Conservation (phyloP, 345 rosid species). For the Syzygium jambos region DNA sequence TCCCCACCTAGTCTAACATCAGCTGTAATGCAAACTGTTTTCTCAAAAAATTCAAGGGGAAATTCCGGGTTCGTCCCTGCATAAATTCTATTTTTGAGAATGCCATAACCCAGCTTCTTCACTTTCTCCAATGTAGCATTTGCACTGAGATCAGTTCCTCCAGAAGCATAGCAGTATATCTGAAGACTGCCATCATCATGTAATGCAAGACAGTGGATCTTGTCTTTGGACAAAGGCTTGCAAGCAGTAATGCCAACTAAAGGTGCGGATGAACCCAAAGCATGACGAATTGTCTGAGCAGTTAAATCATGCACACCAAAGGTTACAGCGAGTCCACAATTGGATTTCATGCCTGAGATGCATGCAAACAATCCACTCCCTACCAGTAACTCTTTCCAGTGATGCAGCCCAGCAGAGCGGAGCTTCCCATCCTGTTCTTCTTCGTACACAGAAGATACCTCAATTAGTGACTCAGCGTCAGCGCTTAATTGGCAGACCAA, state of each 20-base stretch:
- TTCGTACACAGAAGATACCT: conserved; percentile 65
- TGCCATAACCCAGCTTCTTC: conserved; percentile 76
- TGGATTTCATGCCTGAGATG: conserved; percentile 69
- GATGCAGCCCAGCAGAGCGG: conserved; percentile 74
- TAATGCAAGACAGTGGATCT: conserved; percentile 84
- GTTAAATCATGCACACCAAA: conserved; percentile 45
- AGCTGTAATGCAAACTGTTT: conserved; percentile 79
- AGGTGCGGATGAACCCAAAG: conserved; percentile 66
- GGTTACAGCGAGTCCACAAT: conserved; percentile 66
- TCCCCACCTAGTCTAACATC: conserved; percentile 92
- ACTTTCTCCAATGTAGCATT: conserved; percentile 74
- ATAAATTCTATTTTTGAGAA: conserved; percentile 75
- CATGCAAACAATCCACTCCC: conserved; percentile 78
- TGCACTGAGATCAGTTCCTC: conserved; percentile 52
- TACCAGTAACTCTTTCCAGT: conserved; percentile 77
- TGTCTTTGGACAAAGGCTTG: conserved; percentile 91
- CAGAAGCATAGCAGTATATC: conserved; percentile 64
- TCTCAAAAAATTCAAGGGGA: conserved; percentile 97
- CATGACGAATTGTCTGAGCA: conserved; percentile 83
- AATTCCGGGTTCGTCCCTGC: conserved; percentile 82
- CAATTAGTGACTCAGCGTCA: conserved; percentile 55
- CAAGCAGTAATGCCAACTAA: conserved; percentile 90
- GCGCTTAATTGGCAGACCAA: conserved; percentile 66
- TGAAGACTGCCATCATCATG: conserved; percentile 99
- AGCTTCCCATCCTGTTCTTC: conserved; percentile 71